Percentiles rank a stretch among this genome's conserved stretches.
Evolutionary conservation across 345 rosid species (phyloP).

Genomic region (Carallia brachiata): DNA sequence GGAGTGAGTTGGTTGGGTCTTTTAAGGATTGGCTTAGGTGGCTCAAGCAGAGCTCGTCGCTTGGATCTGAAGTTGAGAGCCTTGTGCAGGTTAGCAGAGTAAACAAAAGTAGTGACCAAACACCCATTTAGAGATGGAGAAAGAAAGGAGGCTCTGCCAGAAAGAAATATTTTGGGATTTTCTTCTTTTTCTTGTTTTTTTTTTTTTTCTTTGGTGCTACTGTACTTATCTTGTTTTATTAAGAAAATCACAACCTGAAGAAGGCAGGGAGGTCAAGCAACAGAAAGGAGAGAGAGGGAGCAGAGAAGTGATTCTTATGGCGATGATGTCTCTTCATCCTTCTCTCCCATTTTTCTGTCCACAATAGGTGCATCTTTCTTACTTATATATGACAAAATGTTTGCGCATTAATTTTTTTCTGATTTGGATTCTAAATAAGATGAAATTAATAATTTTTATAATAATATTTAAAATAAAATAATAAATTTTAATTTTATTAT

Average conservation of each 20-base stretch:
- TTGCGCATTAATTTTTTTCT: too few relatives aligned
- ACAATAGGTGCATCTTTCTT: too few relatives aligned
- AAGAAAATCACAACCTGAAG: not conserved
- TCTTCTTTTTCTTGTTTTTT: too few relatives aligned
- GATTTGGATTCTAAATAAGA: too few relatives aligned
- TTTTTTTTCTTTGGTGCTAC: constrained; percentile 6
- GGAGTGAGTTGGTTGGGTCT: constrained; percentile 70
- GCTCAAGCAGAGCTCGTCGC: constrained; percentile 62
- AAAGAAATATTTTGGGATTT: not conserved
- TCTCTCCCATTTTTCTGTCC: not conserved
- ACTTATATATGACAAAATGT: too few relatives aligned
- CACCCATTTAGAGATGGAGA: constrained; percentile 17
- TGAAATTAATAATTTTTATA: too few relatives aligned
- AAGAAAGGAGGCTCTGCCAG: too few relatives aligned
- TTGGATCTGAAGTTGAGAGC: constrained; percentile 50
- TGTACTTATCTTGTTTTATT: constrained; percentile 11
- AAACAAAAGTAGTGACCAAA: constrained; percentile 28
- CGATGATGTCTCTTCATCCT: not conserved
- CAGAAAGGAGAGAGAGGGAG: not conserved
- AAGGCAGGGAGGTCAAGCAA: not conserved
- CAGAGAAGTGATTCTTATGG: not conserved
- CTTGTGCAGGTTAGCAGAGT: constrained; percentile 32
- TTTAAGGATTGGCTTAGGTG: constrained; percentile 44
- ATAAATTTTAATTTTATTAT: too few relatives aligned
- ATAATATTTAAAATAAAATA: too few relatives aligned